These are phyloP conservation scores for Aspergillus luchuensis DNA, from an alignment of 2,329 filamentous ascomycete species.

Conservation along the genomic window DNA sequence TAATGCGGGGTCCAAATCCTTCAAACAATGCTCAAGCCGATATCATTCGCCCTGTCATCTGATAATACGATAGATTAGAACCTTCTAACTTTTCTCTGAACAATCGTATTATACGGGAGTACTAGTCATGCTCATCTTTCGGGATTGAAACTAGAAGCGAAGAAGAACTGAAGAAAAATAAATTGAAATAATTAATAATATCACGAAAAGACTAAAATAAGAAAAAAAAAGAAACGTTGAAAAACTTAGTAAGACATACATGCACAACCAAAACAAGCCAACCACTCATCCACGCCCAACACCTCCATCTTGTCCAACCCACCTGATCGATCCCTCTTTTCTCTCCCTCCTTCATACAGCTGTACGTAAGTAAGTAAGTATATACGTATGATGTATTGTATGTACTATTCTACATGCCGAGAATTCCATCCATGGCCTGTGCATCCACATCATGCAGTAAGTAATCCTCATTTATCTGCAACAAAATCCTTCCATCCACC, in stretches of 20 bases:
- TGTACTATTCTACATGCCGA: background rate
- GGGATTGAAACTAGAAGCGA: too few relatives aligned
- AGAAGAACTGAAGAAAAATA: too few relatives aligned
- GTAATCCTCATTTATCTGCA: too few relatives aligned
- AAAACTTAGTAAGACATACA: background rate
- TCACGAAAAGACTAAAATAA: too few relatives aligned
- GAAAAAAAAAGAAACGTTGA: background rate
- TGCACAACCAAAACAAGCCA: too few relatives aligned
- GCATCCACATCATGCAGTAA: background rate
- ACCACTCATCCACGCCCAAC: too few relatives aligned
- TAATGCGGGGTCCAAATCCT: slow-evolving; percentile 3
- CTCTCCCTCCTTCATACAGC: background rate
- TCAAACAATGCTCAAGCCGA: background rate
- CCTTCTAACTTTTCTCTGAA: background rate
- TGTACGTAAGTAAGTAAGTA: background rate
- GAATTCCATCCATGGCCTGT: too few relatives aligned
- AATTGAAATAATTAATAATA: too few relatives aligned
- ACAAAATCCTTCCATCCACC: too few relatives aligned
- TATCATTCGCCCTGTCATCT: background rate
- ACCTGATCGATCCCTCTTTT: background rate
- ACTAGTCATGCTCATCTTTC: too few relatives aligned
- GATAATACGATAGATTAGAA: background rate
- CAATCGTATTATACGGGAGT: too few relatives aligned
- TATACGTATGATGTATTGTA: background rate
- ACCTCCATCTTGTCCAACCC: background rate